Percentiles rank a stretch among this genome's conserved stretches.
These are phyloP conservation scores for Lophium mytilinum DNA, from an alignment of 495 filamentous ascomycete genomes.

Conservation along the genomic window DNA sequence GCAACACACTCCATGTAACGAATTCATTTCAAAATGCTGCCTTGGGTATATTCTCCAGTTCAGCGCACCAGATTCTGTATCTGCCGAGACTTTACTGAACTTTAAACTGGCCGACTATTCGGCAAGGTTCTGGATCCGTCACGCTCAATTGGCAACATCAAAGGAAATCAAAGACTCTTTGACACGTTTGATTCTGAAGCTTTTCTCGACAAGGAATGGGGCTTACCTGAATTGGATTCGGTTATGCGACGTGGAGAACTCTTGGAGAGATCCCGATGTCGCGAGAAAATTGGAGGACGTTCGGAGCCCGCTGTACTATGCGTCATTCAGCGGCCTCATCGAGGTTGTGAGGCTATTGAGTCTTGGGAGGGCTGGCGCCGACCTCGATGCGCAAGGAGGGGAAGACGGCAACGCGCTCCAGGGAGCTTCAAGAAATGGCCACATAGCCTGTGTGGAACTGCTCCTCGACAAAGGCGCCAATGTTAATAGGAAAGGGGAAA, in stretches of 20 bases:
- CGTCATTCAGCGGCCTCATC: constrained; percentile 1
- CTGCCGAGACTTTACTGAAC: neutral
- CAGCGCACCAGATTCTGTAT: neutral
- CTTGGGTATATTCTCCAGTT: constrained; percentile 17
- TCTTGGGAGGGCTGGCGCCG: no score
- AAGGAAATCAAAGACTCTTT: no score
- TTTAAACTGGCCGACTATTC: constrained; percentile 13
- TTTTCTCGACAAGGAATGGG: constrained; percentile 4
- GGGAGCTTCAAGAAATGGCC: neutral
- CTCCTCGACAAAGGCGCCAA: no score
- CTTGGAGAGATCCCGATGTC: constrained; percentile 2
- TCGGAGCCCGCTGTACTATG: constrained; percentile 13
- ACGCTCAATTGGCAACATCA: neutral
- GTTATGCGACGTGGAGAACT: constrained; percentile 3
- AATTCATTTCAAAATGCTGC: constrained; percentile 6
- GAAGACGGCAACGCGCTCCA: no score
- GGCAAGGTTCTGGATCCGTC: constrained; percentile 12
- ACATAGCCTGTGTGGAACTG: neutral
- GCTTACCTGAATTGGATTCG: constrained; percentile 18
- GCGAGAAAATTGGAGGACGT: neutral
- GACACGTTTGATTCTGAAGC: neutral
- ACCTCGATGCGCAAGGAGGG: no score
- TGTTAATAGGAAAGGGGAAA: neutral
- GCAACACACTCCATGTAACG: constrained; percentile 4
- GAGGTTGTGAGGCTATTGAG: neutral